These are phyloP conservation scores for Trichoderma breve DNA, from an alignment of 2,329 filamentous ascomycete species.

Conservation along the genomic window DNA sequence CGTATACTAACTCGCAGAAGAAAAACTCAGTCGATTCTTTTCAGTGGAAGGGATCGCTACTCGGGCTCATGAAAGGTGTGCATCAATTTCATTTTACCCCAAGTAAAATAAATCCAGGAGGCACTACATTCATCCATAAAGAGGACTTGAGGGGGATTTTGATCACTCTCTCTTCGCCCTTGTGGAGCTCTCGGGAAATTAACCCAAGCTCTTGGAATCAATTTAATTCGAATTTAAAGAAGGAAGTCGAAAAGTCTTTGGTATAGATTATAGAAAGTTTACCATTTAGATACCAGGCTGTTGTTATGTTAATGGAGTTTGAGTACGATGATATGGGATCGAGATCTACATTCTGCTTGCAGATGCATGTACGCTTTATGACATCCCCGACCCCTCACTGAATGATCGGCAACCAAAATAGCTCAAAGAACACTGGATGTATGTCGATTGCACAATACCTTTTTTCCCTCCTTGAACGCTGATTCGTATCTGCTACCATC, in stretches of 20 bases:
- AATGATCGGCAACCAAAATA: not conserved
- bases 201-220: not conserved
- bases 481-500: not conserved
- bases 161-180: not conserved
- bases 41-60: not conserved
- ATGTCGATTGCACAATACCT: not conserved
- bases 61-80: not conserved
- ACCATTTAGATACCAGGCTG: not conserved
- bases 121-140: not conserved
- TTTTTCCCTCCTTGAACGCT: no score
- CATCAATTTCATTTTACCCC: not conserved
- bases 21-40: not conserved
- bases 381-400: not conserved
- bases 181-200: not conserved
- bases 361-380: not conserved
- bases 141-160: not conserved
- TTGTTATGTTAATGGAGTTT: not conserved
- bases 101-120: not conserved
- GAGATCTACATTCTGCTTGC: not conserved
- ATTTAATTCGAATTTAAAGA: not conserved
- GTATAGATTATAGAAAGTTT: not conserved
- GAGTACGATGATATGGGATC: not conserved
- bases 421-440: not conserved
- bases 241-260: not conserved
- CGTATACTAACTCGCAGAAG: not conserved